Evolutionary conservation across 169 alveolate genomes (phyloP), one percentile per base, ranked within the genome.

Genomic region (Cryptosporidium ryanae): DNA sequence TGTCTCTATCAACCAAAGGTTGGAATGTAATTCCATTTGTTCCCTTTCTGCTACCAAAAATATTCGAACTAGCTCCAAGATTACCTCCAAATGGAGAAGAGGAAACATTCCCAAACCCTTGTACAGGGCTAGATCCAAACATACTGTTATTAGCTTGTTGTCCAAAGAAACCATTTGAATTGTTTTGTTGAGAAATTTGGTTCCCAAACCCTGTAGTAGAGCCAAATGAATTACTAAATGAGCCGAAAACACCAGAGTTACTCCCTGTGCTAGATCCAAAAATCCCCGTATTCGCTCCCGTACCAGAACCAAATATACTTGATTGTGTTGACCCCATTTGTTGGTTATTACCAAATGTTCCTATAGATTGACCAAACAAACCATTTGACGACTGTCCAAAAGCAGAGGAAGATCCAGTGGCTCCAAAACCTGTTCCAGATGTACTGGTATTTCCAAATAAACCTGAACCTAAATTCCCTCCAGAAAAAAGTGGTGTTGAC

Each of bases 21-120:
- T 76, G 87, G 46, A 76, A 76, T 23, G 87, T 59, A 76, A 76
- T 76, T 2, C 87, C 87, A 44, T 43, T 59, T 44, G 87, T 76
- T 6, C 87, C 87, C 46, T 61, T 55, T 29, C 59, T 76, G 23
- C 31, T 15, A 43, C 65, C 8, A 25, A 76, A 76, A 32, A 76
- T 43, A 76, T 61, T 76, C 27, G 87, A n/a, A 31, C n/a, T 76
- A 27, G 57, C 34, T 8, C 76, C 71, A 32, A 59, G 27, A n/a
- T 44, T 23, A 23, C 68, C 71, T 55, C 87, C 87, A 21, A 76
- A 76, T n/a, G 87, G 87, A 0, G 87, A 76, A 5, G 76, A 12
- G 12, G 49, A 23, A 4, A 70, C 18, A 67, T 46, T 46, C 0
- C 71, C 71, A 61, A 76, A 76, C 15, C 17, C 54, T 29, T 76